Evolutionary conservation across 2,329 filamentous ascomycete species (phyloP), one percentile per base, ranked within the genome.

Genomic region (Podosphaera xanthii): DNA sequence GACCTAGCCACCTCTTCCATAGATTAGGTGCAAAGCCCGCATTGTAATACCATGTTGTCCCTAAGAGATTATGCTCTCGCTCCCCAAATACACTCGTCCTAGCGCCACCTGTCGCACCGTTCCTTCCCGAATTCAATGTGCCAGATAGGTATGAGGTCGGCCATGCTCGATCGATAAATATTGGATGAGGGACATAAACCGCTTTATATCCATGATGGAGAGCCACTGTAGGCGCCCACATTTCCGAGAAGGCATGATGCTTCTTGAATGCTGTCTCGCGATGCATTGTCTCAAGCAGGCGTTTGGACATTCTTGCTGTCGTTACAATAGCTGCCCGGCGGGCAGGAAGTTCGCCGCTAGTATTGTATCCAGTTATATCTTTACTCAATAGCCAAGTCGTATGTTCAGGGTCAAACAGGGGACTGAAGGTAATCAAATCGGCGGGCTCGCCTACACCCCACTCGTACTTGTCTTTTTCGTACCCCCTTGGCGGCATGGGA

Each of bases 391-490:
- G 73, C 91, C 91, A 97, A 0, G 81, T 87, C 0, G 90, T 96
- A 61, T 85, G 82, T 44, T 87, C 83, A 0, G 91, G 90, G 67
- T 97, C 86, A 72, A 91, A 97, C 62, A 97, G 82, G 8, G 91
- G 91, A 67, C 90, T 92, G 62, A 97, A 81, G 0, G 89, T 87
- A 67, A 97, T 91, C 64, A 94, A 79, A 70, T 97, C 91, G 9
- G 91, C 89, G 61, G 94, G 86, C 70, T 96, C 91, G 59, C 80
- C 86, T 0, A 92, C 85, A 38, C 91, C 91, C 90, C 91, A 96
- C 57, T 76, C 71, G 69, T 90, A 89, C 63, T 83, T 79, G 44
- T 96, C 89, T 62, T 86, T 83, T 57, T 91, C 86, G 65, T 87
- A 83, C 0, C 75, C 75, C 0, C 78, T 83, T 0, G 86, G 84